Conservation (phyloP, 306 rosid species). For the Lathyrus sativus region DNA sequence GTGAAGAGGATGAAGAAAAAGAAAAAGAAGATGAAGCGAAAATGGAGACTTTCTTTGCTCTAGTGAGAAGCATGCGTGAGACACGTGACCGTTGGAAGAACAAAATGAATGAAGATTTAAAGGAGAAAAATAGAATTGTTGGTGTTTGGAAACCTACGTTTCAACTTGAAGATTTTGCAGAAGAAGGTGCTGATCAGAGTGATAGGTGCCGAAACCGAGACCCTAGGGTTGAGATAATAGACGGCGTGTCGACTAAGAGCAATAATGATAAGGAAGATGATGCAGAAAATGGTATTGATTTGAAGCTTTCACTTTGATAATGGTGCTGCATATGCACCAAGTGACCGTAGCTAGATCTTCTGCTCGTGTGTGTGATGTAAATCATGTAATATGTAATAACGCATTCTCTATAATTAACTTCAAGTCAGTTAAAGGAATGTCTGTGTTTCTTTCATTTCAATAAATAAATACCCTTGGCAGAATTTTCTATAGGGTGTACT, state of each 20-base stretch:
- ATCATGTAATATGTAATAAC: background rate
- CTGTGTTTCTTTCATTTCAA: too few relatives aligned
- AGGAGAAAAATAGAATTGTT: constrained; percentile 23
- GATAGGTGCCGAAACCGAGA: background rate
- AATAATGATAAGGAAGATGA: constrained; percentile 19
- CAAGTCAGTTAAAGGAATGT: too few relatives aligned
- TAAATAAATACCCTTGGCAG: too few relatives aligned
- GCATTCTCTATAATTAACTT: too few relatives aligned
- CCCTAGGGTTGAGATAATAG: background rate
- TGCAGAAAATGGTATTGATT: constrained; percentile 41
- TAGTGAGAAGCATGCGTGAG: constrained; percentile 57
- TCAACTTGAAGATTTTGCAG: constrained; percentile 52
- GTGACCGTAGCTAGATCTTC: background rate
- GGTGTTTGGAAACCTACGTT: constrained; percentile 59
- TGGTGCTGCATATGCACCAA: background rate
- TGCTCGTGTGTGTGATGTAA: background rate
- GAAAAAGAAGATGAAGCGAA: constrained; percentile 52
- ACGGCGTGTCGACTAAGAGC: constrained; percentile 20
- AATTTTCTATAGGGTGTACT: too few relatives aligned
- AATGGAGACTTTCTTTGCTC: constrained; percentile 49
- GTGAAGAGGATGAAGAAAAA: constrained; percentile 32
- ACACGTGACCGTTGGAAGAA: constrained; percentile 47
- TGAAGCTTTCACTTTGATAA: constrained; percentile 50
- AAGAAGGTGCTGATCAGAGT: constrained; percentile 22
- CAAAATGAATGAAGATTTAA: constrained; percentile 1